Evolutionary conservation across 805 yeast genomes (phyloP).

Genomic region (Kodamaea nitidulidarum): DNA sequence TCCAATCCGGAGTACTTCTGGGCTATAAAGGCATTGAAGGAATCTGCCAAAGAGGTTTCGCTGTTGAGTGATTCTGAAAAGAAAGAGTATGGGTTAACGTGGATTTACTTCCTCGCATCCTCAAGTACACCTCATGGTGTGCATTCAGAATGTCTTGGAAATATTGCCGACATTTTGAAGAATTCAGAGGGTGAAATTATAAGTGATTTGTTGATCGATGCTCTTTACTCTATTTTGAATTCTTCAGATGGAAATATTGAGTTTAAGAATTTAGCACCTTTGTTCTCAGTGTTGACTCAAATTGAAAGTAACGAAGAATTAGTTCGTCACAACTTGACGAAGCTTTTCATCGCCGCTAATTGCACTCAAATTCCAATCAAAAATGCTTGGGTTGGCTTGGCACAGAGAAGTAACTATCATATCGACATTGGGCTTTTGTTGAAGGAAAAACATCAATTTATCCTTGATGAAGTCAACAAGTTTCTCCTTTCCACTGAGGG

Average conservation of each 20-base stretch:
- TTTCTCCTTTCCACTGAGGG: background rate
- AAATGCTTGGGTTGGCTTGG: conserved; percentile 76
- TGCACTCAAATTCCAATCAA: conserved; percentile 26
- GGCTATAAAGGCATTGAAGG: conserved; percentile 46
- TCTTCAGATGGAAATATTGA: conserved; percentile 12
- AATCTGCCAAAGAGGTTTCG: conserved; percentile 21
- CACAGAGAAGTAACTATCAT: conserved; percentile 45
- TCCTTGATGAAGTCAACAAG: conserved; percentile 24
- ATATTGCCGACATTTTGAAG: conserved; percentile 28
- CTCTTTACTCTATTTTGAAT: conserved; percentile 30
- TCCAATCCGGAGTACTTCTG: conserved; percentile 46
- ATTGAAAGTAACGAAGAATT: conserved; percentile 12
- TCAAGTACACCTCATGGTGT: conserved; percentile 28
- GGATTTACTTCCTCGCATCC: conserved; percentile 48
- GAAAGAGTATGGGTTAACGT: conserved; percentile 40
- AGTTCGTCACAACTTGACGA: conserved; percentile 17
- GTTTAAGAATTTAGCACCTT: conserved; percentile 19
- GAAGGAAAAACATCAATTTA: conserved; percentile 17
- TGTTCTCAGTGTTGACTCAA: conserved; percentile 25
- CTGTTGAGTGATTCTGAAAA: conserved; percentile 14
- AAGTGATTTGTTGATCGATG: conserved; percentile 42
- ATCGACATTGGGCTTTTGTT: conserved; percentile 64
- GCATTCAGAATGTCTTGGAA: conserved; percentile 30
- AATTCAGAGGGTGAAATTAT: conserved; percentile 16
- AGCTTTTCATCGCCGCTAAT: conserved; percentile 28